Percentiles rank a stretch among this genome's conserved stretches.
Evolutionary conservation across 495 filamentous ascomycete species (phyloP).

Genomic region (Annulohypoxylon stygium): DNA sequence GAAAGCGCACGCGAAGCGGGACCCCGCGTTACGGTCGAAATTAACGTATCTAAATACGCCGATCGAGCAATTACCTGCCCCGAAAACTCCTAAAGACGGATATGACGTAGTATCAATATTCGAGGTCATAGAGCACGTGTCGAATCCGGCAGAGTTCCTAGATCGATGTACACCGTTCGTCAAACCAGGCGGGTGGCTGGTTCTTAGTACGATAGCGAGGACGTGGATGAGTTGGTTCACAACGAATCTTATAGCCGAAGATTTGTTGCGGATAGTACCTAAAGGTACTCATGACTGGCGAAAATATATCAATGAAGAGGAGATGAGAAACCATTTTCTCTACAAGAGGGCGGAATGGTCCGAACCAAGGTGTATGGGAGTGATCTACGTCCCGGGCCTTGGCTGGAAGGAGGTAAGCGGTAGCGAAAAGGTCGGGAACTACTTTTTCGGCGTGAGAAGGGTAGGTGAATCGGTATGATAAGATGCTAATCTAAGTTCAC

Average conservation of each 20-base stretch:
- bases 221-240: conserved; percentile 88
- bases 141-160: conserved; percentile 77
- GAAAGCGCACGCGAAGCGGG: conserved; percentile 73
- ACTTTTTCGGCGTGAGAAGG: conserved; percentile 90
- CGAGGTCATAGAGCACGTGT: conserved; percentile 95
- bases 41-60: conserved; percentile 78
- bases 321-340: conserved; percentile 73
- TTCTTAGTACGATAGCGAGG: conserved; percentile 90
- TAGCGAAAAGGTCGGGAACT: conserved; percentile 92
- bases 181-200: conserved; percentile 90
- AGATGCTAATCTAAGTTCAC: not conserved
- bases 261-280: conserved; percentile 87
- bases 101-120: conserved; percentile 88
- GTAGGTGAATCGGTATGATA: conserved; percentile 25
- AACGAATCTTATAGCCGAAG: conserved; percentile 93
- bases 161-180: conserved; percentile 76
- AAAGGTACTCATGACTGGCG: conserved; percentile 94
- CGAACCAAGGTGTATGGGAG: conserved; percentile 76
- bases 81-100: conserved; percentile 55
- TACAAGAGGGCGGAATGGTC: conserved; percentile 65
- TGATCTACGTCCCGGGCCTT: conserved; percentile 88
- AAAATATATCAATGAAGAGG: conserved; percentile 91
- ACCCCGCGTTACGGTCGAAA: conserved; percentile 72
- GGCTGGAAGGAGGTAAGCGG: conserved; percentile 90
- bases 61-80: conserved; percentile 74